A percentile compares a stretch with the other conserved stretches of the same genome.
Evolutionary conservation across 129 eudicot genomes (phyloP).

Genomic region (Tagetes patula): DNA sequence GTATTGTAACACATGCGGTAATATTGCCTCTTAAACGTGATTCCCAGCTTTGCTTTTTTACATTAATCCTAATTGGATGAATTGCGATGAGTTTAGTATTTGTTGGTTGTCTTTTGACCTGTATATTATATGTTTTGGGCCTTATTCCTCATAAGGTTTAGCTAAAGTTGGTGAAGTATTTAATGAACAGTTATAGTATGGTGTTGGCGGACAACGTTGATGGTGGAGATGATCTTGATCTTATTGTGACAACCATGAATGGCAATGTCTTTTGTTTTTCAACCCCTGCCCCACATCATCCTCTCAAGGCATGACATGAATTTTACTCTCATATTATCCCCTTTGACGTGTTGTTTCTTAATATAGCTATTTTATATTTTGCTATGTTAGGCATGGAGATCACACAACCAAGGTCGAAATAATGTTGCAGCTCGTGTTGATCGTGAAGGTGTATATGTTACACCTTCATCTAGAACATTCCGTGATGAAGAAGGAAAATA

Average conservation of each 20-base stretch:
- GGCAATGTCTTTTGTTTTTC: slow-evolving; percentile 99
- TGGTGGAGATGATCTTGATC: slow-evolving; percentile 99
- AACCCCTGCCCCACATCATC: slow-evolving; percentile 90
- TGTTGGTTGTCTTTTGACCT: slow-evolving; percentile 1
- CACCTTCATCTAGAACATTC: slow-evolving; percentile 86
- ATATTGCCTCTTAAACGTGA: background rate
- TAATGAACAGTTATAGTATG: slow-evolving; percentile 89
- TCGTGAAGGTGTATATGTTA: slow-evolving; percentile 83
- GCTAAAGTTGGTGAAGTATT: slow-evolving; percentile 18
- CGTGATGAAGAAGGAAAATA: slow-evolving; percentile 97
- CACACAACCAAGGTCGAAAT: slow-evolving; percentile 87
- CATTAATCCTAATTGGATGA: background rate
- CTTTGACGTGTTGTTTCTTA: background rate
- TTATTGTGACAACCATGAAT: slow-evolving; percentile 94
- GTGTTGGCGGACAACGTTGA: slow-evolving; percentile 97
- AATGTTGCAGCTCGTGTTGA: slow-evolving; percentile 65
- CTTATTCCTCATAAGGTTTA: slow-evolving; percentile 8
- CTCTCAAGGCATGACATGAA: slow-evolving; percentile 72
- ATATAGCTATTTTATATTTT: slow-evolving; percentile 7
- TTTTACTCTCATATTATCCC: background rate
- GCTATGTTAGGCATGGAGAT: slow-evolving; percentile 77
- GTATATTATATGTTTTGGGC: slow-evolving; percentile 1
- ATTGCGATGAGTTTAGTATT: slow-evolving; percentile 6
- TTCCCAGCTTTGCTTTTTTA: background rate
- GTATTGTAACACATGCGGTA: slow-evolving; percentile 11